A percentile compares a stretch with the other conserved stretches of the same genome.
phyloP scores from a whole-genome alignment of 2,329 filamentous ascomycete species.

The Arthrobotrys sphaeroides region DNA sequence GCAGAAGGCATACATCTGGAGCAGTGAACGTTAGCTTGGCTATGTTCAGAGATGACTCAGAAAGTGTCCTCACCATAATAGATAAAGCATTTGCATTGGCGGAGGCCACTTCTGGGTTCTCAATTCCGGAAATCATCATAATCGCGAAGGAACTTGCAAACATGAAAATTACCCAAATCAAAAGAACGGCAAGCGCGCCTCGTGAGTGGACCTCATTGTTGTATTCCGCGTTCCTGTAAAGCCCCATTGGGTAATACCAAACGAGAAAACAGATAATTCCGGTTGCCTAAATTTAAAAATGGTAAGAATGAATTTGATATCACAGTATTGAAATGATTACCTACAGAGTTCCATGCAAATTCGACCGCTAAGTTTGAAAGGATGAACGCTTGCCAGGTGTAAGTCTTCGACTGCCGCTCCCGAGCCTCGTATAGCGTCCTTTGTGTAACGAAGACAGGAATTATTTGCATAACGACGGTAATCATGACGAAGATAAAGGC shows the following conservation, averaged over 20 bases:
- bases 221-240: constrained; percentile 74
- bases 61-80: constrained; percentile 67
- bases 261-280: constrained; percentile 80
- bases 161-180: constrained; percentile 77
- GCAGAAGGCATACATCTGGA: constrained; percentile 55
- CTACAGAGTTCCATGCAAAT: constrained; percentile 68
- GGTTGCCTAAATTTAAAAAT: constrained; percentile 68
- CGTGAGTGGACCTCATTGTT: constrained; percentile 73
- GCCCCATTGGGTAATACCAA: constrained; percentile 87
- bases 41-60: constrained; percentile 73
- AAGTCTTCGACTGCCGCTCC: constrained; percentile 83
- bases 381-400: constrained; percentile 86
- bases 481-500: constrained; percentile 83
- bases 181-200: constrained; percentile 80
- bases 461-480: constrained; percentile 78
- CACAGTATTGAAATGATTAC: background rate
- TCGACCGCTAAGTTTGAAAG: constrained; percentile 83
- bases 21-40: background rate
- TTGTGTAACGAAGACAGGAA: constrained; percentile 86
- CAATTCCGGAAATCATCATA: constrained; percentile 78
- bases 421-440: constrained; percentile 84
- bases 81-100: constrained; percentile 81
- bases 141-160: constrained; percentile 84
- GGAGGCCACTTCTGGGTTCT: constrained; percentile 77
- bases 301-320: constrained; percentile 60